Evolutionary conservation across 2,329 filamentous ascomycete genomes (phyloP).

Genomic region (Verticillium nubilum): DNA sequence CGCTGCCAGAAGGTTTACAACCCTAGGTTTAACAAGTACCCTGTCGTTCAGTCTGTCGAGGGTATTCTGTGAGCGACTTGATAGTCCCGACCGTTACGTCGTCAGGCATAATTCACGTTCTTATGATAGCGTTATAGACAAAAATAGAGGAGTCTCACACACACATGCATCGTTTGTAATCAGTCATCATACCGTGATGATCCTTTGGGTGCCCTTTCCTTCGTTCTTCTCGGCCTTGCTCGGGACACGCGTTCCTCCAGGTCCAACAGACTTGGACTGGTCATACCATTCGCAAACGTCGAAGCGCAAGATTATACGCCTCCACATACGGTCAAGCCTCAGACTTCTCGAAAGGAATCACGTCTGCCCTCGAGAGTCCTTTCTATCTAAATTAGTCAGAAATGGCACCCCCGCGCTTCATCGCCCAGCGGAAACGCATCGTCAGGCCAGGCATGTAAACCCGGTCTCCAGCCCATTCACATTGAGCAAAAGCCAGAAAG

Average conservation of each 20-base stretch:
- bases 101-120: neutral
- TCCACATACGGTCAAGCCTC: no score
- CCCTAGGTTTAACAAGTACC: slow-evolving; percentile 4
- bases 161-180: no score
- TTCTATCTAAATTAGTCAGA: neutral
- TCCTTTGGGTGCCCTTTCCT: no score
- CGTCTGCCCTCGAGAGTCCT: no score
- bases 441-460: neutral
- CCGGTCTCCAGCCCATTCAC: neutral
- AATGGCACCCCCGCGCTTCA: neutral
- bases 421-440: neutral
- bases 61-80: neutral
- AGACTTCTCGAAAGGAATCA: no score
- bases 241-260: no score
- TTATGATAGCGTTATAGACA: neutral
- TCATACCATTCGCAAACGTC: no score
- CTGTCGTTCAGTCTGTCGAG: slow-evolving; percentile 5
- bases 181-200: no score
- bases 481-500: neutral
- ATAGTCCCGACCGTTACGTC: neutral
- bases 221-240: no score
- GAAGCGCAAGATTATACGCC: no score
- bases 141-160: neutral
- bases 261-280: no score
- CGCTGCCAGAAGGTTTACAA: slow-evolving; percentile 20